Conservation (phyloP, 169 alveolate species). For the Plasmodium vinckei region DNA sequence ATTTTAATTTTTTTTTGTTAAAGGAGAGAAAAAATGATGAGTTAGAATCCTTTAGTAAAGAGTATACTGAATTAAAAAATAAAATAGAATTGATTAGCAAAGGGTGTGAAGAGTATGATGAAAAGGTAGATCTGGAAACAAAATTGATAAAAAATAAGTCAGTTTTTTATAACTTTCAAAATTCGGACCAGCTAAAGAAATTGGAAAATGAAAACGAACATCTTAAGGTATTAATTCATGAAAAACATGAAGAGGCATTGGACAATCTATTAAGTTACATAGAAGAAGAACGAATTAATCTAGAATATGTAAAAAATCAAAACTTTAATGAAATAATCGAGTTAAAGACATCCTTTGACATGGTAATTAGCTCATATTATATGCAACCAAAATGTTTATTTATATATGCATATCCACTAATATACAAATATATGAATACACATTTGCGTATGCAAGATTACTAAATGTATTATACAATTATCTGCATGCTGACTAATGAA, state of each 20-base stretch:
- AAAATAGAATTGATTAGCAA: slow-evolving; percentile 28
- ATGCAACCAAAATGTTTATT: not conserved
- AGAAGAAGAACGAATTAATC: slow-evolving; percentile 28
- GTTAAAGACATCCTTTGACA: slow-evolving; percentile 27
- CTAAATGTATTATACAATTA: not conserved
- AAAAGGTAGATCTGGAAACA: slow-evolving; percentile 33
- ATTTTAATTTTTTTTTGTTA: not conserved
- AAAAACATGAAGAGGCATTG: slow-evolving; percentile 58
- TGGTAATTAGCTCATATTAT: slow-evolving; percentile 20
- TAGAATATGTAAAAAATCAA: slow-evolving; percentile 41
- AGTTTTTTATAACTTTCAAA: slow-evolving; percentile 67
- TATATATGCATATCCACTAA: not conserved
- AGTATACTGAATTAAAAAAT: slow-evolving; percentile 52
- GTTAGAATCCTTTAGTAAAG: slow-evolving; percentile 42
- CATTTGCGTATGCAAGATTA: not conserved
- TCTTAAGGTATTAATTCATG: slow-evolving; percentile 19
- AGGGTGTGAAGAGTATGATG: slow-evolving; percentile 56
- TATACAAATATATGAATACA: not conserved
- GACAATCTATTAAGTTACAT: slow-evolving; percentile 35
- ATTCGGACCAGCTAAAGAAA: slow-evolving; percentile 47
- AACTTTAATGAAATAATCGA: slow-evolving; percentile 48
- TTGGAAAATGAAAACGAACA: slow-evolving; percentile 56
- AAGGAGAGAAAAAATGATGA: slow-evolving; percentile 55
- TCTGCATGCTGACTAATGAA: not conserved
- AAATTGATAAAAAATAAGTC: slow-evolving; percentile 31